Percentiles rank a stretch among this genome's conserved stretches.
These are phyloP conservation scores for Pseudogymnoascus sp. DNA, from an alignment of 2,329 filamentous ascomycete species.

Conservation along the genomic window DNA sequence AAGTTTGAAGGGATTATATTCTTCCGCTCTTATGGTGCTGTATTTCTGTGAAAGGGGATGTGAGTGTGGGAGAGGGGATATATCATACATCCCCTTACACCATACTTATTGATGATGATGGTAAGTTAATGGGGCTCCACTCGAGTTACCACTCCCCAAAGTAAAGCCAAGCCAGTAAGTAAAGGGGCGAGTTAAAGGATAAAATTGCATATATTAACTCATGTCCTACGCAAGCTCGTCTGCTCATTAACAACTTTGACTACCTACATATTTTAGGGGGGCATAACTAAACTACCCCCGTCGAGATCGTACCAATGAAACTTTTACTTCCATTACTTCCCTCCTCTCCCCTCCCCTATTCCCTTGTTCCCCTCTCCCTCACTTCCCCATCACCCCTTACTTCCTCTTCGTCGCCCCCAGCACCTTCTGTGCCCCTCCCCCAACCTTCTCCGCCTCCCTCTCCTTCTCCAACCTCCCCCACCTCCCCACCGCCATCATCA, in stretches of 20 bases:
- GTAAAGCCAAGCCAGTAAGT: background rate
- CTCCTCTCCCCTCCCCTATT: background rate
- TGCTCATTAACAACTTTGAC: background rate
- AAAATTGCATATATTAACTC: too few relatives aligned
- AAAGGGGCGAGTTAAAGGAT: background rate
- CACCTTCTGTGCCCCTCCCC: background rate
- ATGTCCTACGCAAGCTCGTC: background rate
- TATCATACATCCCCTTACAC: too few relatives aligned
- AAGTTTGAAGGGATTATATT: background rate
- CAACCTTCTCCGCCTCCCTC: conserved; percentile 28
- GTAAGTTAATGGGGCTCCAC: too few relatives aligned
- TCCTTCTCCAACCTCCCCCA: conserved; percentile 51
- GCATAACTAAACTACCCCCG: background rate
- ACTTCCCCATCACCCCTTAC: background rate
- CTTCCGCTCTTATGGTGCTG: background rate
- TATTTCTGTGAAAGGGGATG: background rate
- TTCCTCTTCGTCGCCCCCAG: background rate
- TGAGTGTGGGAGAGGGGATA: background rate
- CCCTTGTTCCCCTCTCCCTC: background rate
- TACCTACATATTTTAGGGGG: background rate
- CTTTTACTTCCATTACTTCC: background rate
- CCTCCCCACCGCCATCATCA: conserved; percentile 88
- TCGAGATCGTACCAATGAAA: background rate
- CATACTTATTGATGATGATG: too few relatives aligned
- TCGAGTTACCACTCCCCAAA: too few relatives aligned